A percentile compares a stretch with the other conserved stretches of the same genome.
Conservation (phyloP, 164 flowering plant species). For the Cinnamomum chago region DNA sequence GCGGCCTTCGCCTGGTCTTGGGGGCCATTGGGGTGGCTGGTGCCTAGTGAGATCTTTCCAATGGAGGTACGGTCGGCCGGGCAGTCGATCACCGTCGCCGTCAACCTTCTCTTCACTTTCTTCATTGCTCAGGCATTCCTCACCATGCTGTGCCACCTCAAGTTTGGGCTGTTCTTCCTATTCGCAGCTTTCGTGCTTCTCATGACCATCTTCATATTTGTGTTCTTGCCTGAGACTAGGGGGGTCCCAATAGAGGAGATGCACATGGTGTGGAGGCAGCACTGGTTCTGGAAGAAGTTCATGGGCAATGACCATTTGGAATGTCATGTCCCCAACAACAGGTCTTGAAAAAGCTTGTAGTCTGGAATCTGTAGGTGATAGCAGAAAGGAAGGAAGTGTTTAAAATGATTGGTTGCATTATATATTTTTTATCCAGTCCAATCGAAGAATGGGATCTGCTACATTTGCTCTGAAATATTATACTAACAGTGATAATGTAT, state of each 20-base stretch:
- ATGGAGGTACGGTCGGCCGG: constrained; percentile 23
- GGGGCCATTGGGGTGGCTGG: constrained; percentile 22
- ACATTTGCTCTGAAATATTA: too few species aligned
- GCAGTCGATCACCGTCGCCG: constrained; percentile 18
- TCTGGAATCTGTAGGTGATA: background rate
- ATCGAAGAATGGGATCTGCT: too few species aligned
- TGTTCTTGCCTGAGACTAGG: constrained; percentile 27
- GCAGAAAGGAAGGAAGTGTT: too few species aligned
- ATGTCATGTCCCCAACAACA: too few species aligned
- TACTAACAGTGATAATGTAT: too few species aligned
- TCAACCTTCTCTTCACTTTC: constrained; percentile 20
- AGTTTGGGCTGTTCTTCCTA: constrained; percentile 25
- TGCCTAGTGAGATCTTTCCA: constrained; percentile 24
- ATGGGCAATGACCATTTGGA: constrained; percentile 9
- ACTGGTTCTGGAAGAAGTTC: constrained; percentile 24
- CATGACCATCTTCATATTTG: constrained; percentile 20
- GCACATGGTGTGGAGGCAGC: constrained; percentile 19
- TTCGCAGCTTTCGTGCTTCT: constrained; percentile 15
- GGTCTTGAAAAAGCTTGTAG: background rate
- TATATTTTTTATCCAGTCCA: too few species aligned
- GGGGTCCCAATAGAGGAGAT: constrained; percentile 23
- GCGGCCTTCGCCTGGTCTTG: constrained; percentile 21
- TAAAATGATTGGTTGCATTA: too few species aligned
- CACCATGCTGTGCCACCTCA: constrained; percentile 20
- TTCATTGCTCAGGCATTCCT: constrained; percentile 19